Conservation (phyloP, 176 grass and related monocot species). For the Rhynchospora pubera region DNA sequence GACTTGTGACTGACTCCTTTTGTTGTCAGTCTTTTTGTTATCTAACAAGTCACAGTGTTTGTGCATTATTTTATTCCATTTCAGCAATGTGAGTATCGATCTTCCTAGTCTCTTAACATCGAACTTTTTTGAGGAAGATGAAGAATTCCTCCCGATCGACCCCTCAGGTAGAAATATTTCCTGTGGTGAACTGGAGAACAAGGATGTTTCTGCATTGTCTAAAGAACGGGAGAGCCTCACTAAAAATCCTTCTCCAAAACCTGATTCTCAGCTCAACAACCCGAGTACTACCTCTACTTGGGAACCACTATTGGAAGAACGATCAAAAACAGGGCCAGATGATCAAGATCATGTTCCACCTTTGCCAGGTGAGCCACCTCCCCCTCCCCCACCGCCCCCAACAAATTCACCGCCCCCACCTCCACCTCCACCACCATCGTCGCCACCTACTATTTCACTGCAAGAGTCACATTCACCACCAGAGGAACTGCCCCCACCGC, state of each 20-base stretch:
- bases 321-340: constrained; percentile 25
- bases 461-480: constrained; percentile 38
- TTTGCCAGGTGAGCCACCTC: constrained; percentile 28
- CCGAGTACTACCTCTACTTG: constrained; percentile 3
- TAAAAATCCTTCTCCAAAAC: constrained; percentile 20
- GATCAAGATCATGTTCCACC: not conserved
- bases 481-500: constrained; percentile 42
- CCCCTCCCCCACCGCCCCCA: constrained; percentile 52
- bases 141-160: constrained; percentile 47
- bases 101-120: constrained; percentile 60
- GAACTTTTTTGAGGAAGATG: constrained; percentile 62
- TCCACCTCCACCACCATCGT: constrained; percentile 67
- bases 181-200: constrained; percentile 31
- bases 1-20: not conserved
- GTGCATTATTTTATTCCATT: constrained; percentile 25
- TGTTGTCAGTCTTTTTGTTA: too few species aligned
- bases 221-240: constrained; percentile 29
- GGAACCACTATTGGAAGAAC: not conserved
- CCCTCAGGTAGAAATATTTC: constrained; percentile 26
- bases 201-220: constrained; percentile 39
- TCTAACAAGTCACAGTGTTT: constrained; percentile 20
- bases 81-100: constrained; percentile 78
- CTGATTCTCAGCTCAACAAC: constrained; percentile 1
- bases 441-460: constrained; percentile 61
- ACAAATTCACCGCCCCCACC: constrained; percentile 55